Percentiles rank a stretch among this genome's conserved stretches.
Evolutionary conservation across 2,329 filamentous ascomycete genomes (phyloP).

Genomic region (Diplocarpon rosae): DNA sequence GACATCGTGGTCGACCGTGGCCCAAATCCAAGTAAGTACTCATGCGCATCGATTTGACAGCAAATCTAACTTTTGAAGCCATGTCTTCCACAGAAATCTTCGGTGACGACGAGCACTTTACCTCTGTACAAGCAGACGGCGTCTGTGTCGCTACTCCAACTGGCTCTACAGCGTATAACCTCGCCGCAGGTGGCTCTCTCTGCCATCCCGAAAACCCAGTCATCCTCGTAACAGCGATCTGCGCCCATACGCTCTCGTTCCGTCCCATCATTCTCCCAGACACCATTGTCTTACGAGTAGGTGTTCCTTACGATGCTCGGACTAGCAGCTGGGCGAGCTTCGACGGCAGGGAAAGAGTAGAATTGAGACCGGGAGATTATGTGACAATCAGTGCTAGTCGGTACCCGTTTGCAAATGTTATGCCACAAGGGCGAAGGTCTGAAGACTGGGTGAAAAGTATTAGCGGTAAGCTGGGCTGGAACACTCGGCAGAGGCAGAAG

Average conservation of each 20-base stretch:
- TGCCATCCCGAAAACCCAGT: slow-evolving; percentile 96
- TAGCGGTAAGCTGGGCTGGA: slow-evolving; percentile 69
- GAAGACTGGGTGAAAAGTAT: slow-evolving; percentile 81
- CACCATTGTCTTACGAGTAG: slow-evolving; percentile 84
- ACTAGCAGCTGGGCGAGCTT: slow-evolving; percentile 96
- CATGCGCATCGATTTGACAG: background rate
- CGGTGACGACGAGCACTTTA: slow-evolving; percentile 86
- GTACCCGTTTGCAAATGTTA: slow-evolving; percentile 70
- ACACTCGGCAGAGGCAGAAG: slow-evolving; percentile 69
- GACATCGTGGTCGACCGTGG: slow-evolving; percentile 94
- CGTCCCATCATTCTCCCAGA: slow-evolving; percentile 93
- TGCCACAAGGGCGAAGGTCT: slow-evolving; percentile 55
- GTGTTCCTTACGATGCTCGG: slow-evolving; percentile 87
- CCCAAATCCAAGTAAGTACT: slow-evolving; percentile 70
- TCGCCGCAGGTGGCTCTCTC: slow-evolving; percentile 87
- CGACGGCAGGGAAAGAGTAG: slow-evolving; percentile 81
- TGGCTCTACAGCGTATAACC: slow-evolving; percentile 89
- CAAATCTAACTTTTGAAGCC: slow-evolving; percentile 36
- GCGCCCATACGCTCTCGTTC: slow-evolving; percentile 89
- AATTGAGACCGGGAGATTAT: slow-evolving; percentile 69
- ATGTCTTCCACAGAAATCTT: slow-evolving; percentile 91
- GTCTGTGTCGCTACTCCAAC: slow-evolving; percentile 92
- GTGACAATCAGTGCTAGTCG: slow-evolving; percentile 73
- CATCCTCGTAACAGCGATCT: slow-evolving; percentile 88
- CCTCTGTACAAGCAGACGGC: slow-evolving; percentile 84